Evolutionary conservation across 305 asterid genomes (phyloP).

Genomic region (Fraxinus xanthoxyloides): DNA sequence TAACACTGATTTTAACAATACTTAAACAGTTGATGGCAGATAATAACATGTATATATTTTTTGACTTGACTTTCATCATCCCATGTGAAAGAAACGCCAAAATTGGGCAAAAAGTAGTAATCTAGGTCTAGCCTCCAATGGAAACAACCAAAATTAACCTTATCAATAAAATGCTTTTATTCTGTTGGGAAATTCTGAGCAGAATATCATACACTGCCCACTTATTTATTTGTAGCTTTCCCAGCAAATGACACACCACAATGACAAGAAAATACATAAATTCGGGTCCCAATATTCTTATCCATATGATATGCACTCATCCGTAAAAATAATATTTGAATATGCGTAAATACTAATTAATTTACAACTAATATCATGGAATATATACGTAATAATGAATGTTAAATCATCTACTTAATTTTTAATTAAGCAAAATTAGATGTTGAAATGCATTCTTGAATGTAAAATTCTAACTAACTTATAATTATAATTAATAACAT

Average conservation of each 20-base stretch:
- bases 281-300: constrained; percentile 1
- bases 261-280: constrained; percentile 6
- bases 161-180: background rate
- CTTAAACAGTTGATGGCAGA: too few species aligned
- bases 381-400: too few species aligned
- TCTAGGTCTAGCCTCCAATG: constrained; percentile 2
- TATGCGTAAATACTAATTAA: background rate
- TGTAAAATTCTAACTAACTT: background rate
- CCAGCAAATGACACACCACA: constrained; percentile 13
- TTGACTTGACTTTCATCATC: background rate
- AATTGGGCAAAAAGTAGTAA: background rate
- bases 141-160: constrained; percentile 4
- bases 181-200: background rate
- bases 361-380: too few species aligned
- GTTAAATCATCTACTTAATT: background rate
- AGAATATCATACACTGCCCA: constrained; percentile 4
- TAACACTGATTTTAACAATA: background rate
- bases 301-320: background rate
- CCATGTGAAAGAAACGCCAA: constrained; percentile 7
- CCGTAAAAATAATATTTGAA: too few species aligned
- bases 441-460: background rate
- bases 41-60: background rate
- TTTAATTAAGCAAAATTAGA: too few species aligned
- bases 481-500: too few species aligned
- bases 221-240: constrained; percentile 20